These are phyloP conservation scores for Venturia carpophila DNA, from an alignment of 2,329 filamentous ascomycete genomes.

Conservation along the genomic window DNA sequence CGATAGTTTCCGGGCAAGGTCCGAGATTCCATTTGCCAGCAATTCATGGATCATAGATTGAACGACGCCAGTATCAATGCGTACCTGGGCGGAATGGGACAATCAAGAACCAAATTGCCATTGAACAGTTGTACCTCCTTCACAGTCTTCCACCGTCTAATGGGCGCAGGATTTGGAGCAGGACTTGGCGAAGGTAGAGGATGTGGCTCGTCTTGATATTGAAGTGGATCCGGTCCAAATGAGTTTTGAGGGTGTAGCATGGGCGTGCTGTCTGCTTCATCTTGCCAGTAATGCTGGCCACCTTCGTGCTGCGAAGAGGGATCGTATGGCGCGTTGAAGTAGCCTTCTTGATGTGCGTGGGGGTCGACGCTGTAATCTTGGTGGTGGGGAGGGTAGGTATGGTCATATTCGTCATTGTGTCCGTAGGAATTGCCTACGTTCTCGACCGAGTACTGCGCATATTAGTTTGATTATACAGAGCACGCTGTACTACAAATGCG, in stretches of 20 bases:
- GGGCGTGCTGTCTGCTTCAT: constrained; percentile 64
- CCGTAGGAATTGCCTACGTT: constrained; percentile 57
- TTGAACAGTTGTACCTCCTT: constrained; percentile 97
- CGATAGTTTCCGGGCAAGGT: not conserved
- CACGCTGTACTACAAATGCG: constrained; percentile 20
- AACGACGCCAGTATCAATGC: not conserved
- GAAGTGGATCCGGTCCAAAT: constrained; percentile 54
- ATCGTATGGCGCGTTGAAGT: constrained; percentile 77
- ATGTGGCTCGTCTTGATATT: constrained; percentile 25
- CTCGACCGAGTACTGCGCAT: constrained; percentile 57
- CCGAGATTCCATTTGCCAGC: not conserved
- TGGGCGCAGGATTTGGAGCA: constrained; percentile 47
- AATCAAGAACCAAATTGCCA: constrained; percentile 94
- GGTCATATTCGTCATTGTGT: constrained; percentile 54
- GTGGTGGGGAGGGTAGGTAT: constrained; percentile 39
- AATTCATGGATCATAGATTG: not conserved
- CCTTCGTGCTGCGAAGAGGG: constrained; percentile 52
- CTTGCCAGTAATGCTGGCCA: constrained; percentile 52
- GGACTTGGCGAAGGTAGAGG: constrained; percentile 37
- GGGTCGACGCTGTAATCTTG: constrained; percentile 55
- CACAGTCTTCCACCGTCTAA: constrained; percentile 94
- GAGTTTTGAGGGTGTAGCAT: constrained; percentile 61
- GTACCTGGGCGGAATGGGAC: constrained; percentile 69
- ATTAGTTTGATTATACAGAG: constrained; percentile 18
- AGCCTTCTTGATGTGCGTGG: constrained; percentile 78